Base-by-base conservation (phyloP, 208 protist species). In the Wallacemonas rigidus region DNA sequence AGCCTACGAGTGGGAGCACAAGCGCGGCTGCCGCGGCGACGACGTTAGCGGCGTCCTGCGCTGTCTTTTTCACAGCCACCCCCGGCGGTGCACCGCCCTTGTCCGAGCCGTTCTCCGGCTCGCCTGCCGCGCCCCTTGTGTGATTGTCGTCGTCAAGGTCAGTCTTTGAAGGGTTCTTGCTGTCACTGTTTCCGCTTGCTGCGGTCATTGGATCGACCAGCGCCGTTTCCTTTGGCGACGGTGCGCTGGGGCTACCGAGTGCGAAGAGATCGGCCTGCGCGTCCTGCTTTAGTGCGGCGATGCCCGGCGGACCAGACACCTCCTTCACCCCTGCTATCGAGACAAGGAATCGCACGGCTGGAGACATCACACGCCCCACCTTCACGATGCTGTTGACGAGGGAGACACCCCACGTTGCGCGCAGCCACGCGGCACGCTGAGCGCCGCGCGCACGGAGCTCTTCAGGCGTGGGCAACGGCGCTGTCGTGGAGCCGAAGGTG, bases 321-420 rank as follows among this genome's bases (percentile, higher is more conserved):
- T 79, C 80, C 43, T 79, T 73, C 43, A 85, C 71, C 38, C 81
- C 79, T 1, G 80, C 75, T 47, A 87, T 78, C 36, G 75, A 55
- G 36, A 88, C 69, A 43, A 95, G 67, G 64, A 90, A 90, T 9
- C 58, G 44, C 11, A 95, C 78, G 35, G 79, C 79, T 5, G 83
- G 80, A 12, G 65, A 44, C 8, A 95, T 72, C 55, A 88, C 79
- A 36, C 68, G 63, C 43, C 88, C 82, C 50, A 93, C 77, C 51
- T 82, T 55, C 26, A 62, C 69, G 40, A 92, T 41, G 67, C 86
- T 88, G 53, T 65, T 69, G 8, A 81, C 76, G 15, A 95, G 79
- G 38, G 86, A 81, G 1, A 86, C 84, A 2, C 91, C 91, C 71
- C 89, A 86, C 15, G 77, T 35, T 38, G 26, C 44, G 14, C 69